Conservation (phyloP, 1,284 basidiomycete species). For the Melampsora americana region DNA sequence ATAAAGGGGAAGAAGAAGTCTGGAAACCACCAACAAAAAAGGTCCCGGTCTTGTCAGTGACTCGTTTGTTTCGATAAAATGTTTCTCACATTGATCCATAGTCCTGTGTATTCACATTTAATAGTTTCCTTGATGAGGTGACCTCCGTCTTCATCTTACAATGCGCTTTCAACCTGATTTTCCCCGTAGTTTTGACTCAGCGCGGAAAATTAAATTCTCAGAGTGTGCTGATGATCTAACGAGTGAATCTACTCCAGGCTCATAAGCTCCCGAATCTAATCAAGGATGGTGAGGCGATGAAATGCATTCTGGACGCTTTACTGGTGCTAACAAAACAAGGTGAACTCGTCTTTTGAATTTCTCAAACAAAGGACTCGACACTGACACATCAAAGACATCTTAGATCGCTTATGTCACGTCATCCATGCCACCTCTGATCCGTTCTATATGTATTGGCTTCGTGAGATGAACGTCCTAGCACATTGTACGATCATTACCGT, state of each 20-base stretch:
- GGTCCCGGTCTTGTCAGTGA: conserved; percentile 32
- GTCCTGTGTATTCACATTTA: not conserved
- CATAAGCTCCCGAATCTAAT: conserved; percentile 59
- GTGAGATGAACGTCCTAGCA: conserved; percentile 47
- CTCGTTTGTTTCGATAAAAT: not conserved
- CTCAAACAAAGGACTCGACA: not conserved
- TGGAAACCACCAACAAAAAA: conserved; percentile 38
- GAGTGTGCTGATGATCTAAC: too few species aligned
- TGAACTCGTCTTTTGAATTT: not conserved
- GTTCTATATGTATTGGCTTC: conserved; percentile 65
- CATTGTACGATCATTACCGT: conserved; percentile 66
- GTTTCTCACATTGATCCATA: not conserved
- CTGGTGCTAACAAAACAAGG: conserved; percentile 76
- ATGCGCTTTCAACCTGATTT: not conserved
- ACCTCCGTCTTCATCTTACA: not conserved
- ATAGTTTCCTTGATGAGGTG: conserved; percentile 36
- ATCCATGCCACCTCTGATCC: conserved; percentile 77
- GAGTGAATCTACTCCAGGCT: conserved; percentile 1
- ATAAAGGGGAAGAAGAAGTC: not conserved
- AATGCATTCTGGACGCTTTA: conserved; percentile 74
- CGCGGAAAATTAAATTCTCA: not conserved
- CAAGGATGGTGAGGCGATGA: conserved; percentile 71
- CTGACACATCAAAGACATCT: not conserved
- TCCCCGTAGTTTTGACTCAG: not conserved
- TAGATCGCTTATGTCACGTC: conserved; percentile 69